phyloP scores from a whole-genome alignment of 2,329 filamentous ascomycete genomes.

The Thermothelomyces thermophilus region DNA sequence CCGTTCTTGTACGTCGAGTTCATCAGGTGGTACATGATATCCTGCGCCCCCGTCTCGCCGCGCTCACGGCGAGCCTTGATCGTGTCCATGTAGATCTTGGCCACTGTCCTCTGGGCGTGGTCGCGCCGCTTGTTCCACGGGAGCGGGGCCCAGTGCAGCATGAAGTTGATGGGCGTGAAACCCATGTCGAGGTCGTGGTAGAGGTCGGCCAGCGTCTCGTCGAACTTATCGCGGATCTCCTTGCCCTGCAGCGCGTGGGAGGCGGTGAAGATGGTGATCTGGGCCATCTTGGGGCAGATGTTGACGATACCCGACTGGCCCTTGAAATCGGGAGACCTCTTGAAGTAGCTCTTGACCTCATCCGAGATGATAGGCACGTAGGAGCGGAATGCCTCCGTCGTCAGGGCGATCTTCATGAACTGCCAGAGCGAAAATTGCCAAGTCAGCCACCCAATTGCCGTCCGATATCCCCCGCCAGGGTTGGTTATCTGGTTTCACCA shows the following conservation, averaged over 20 bases:
- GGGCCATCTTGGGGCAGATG: constrained; percentile 60
- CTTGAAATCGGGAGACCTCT: constrained; percentile 49
- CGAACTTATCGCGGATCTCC: constrained; percentile 66
- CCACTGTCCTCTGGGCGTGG: constrained; percentile 65
- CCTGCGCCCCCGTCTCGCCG: constrained; percentile 41
- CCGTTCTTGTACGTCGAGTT: constrained; percentile 70
- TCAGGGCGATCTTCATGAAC: constrained; percentile 67
- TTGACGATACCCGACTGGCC: constrained; percentile 55
- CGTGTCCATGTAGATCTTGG: constrained; percentile 67
- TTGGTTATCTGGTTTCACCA: background rate
- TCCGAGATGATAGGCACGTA: constrained; percentile 67
- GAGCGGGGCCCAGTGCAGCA: constrained; percentile 71
- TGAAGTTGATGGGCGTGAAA: constrained; percentile 75
- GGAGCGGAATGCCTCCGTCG: constrained; percentile 52
- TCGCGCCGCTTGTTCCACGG: constrained; percentile 71
- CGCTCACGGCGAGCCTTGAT: constrained; percentile 55
- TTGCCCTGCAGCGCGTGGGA: constrained; percentile 67
- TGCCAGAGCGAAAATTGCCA: constrained; percentile 23
- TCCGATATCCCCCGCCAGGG: background rate
- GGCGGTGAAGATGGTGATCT: constrained; percentile 78
- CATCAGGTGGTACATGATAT: constrained; percentile 81
- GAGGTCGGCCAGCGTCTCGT: constrained; percentile 64
- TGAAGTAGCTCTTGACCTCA: constrained; percentile 62
- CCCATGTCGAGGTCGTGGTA: constrained; percentile 78
- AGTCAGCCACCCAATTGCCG: too few species aligned